Evolutionary conservation across 176 grass and related monocot species (phyloP), one percentile per base, ranked within the genome.

Genomic region (Zoysia japonica): DNA sequence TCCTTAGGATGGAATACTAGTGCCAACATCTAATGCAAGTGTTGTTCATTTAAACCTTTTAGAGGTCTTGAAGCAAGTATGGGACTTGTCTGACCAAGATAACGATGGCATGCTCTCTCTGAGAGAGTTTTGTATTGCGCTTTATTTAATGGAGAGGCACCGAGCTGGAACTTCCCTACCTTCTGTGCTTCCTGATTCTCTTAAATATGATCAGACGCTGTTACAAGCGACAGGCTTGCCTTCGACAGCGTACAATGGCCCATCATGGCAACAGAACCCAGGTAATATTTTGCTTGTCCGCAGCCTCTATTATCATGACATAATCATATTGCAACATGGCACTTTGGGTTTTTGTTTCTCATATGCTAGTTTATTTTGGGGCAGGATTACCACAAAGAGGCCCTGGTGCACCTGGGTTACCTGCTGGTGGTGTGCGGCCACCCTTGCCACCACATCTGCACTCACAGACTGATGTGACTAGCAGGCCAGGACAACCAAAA

Each of bases 1-100:
- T 42, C n/a, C 11, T 55, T 47, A 54, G 40, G 73, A 51, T 74
- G 48, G 5, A 64, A 59, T 80, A 51, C 42, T 46, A 61, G 61
- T 80, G 86, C 36, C 6, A 61, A 51, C 28, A 14, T 56, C 68
- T 74, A 63, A 87, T 88, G 72, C 78, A 79, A 72, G 43, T 83
- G 52, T 42, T 71, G 28, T 80, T 78, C 67, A 43, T 65, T 71
- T 85, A 47, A 64, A 86, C 41, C 70, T 70, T 67, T 69, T 68
- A 96, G 93, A 96, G 85, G 80, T 99, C 49, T 84, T 99, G 72
- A 99, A 93, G 72, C 92, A 99, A 88, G 92, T 95, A 13, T 99
- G 96, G 96, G 96, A 95, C 88, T 86, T 99, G 68, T 99, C 92
- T 87, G 96, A 99, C 84, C 96, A 99, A 92, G 92, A 99, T 80